phyloP scores from a whole-genome alignment of 495 filamentous ascomycete genomes.

The Massariosphaeria phaeospora region DNA sequence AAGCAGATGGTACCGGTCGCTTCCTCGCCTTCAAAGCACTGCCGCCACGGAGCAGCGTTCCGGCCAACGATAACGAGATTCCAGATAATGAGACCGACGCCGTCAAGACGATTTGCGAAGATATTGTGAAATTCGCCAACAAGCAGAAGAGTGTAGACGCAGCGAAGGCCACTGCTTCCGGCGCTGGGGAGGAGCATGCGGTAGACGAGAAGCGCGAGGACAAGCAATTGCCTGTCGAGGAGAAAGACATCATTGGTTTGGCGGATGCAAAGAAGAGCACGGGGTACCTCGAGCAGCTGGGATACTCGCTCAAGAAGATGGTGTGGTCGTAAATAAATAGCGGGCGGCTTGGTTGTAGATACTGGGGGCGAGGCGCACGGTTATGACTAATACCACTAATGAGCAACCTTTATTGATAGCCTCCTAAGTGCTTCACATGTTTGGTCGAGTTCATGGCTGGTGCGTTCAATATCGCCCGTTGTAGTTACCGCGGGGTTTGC shows the following conservation, averaged over 20 bases:
- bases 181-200: slow-evolving; percentile 17
- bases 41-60: slow-evolving; percentile 49
- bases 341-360: too few species aligned
- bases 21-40: slow-evolving; percentile 64
- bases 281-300: slow-evolving; percentile 75
- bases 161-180: neutral
- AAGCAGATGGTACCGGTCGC: slow-evolving; percentile 29
- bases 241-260: slow-evolving; percentile 72
- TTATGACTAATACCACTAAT: too few species aligned
- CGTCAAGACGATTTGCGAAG: slow-evolving; percentile 63
- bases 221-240: slow-evolving; percentile 60
- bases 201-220: slow-evolving; percentile 36
- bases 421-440: too few species aligned
- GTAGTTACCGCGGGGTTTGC: too few species aligned
- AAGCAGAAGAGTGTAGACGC: slow-evolving; percentile 1
- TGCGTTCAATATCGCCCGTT: too few species aligned
- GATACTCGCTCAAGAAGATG: slow-evolving; percentile 82
- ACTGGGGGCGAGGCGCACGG: too few species aligned
- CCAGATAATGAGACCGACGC: slow-evolving; percentile 61
- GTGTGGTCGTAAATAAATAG: slow-evolving; percentile 88
- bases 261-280: slow-evolving; percentile 84
- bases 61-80: slow-evolving; percentile 35
- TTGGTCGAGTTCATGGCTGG: too few species aligned
- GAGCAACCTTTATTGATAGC: too few species aligned
- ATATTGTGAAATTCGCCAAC: slow-evolving; percentile 48